Evolutionary conservation across 2,329 filamentous ascomycete genomes (phyloP).

Genomic region (Sporothrix variecibatus): DNA sequence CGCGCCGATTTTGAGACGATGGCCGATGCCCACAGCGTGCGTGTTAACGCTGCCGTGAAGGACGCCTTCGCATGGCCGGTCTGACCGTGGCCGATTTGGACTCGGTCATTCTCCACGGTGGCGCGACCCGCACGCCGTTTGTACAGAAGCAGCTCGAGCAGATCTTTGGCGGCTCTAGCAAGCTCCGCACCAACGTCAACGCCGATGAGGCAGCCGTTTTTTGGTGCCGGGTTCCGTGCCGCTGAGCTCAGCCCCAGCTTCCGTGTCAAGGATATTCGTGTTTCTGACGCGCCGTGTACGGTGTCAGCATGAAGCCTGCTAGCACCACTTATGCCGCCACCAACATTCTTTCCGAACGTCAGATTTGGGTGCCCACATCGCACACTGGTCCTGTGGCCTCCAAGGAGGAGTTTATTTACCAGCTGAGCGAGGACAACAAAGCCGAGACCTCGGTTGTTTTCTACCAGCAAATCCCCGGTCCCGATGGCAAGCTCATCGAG

Average conservation of each 20-base stretch:
- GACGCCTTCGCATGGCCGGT: conserved; percentile 73
- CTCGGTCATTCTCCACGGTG: conserved; percentile 91
- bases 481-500: conserved; percentile 53
- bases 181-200: conserved; percentile 92
- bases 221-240: conserved; percentile 92
- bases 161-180: conserved; percentile 68
- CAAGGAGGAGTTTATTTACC: conserved; percentile 82
- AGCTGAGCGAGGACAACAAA: conserved; percentile 54
- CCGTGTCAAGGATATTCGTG: conserved; percentile 93
- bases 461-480: conserved; percentile 67
- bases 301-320: conserved; percentile 74
- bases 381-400: conserved; percentile 66
- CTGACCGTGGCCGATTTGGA: conserved; percentile 76
- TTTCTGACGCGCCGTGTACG: conserved; percentile 74
- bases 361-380: conserved; percentile 78
- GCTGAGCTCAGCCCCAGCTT: conserved; percentile 92
- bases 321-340: conserved; percentile 61
- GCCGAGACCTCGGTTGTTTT: conserved; percentile 80
- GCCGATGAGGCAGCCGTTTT: conserved; percentile 92
- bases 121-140: conserved; percentile 86
- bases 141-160: conserved; percentile 87
- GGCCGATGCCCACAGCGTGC: conserved; percentile 65
- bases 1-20: conserved; percentile 81
- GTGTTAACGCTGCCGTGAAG: conserved; percentile 69
- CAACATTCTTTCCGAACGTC: conserved; percentile 73